phyloP scores from a whole-genome alignment of 73 alveolate species.

The Paramecium sonneborni region DNA sequence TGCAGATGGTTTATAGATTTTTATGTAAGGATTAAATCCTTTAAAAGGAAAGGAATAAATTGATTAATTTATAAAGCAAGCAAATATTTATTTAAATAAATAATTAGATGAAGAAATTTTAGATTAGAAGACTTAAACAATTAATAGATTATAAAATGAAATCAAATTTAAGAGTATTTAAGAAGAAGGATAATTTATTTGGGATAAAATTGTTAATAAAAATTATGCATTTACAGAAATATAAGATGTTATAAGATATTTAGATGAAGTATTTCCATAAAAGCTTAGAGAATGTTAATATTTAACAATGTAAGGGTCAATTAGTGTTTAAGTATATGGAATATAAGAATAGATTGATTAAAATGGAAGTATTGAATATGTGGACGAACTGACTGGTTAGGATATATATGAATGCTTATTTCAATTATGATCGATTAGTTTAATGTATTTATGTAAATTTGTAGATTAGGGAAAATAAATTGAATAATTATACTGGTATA shows the following conservation, averaged over 20 bases:
- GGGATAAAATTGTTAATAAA: conserved; percentile 36
- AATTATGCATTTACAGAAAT: conserved; percentile 24
- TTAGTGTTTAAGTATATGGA: neutral
- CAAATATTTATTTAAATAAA: neutral
- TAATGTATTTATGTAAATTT: neutral
- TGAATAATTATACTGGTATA: neutral
- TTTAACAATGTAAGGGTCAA: neutral
- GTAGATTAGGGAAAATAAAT: neutral
- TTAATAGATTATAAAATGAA: neutral
- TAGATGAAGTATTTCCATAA: conserved; percentile 30
- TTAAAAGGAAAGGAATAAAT: neutral
- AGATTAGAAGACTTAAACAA: neutral
- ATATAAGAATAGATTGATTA: neutral
- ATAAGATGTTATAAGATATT: neutral
- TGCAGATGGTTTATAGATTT: conserved; percentile 10
- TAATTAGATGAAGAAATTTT: neutral
- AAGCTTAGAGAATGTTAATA: neutral
- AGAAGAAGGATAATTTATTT: conserved; percentile 16
- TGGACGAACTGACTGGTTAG: neutral
- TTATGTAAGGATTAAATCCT: conserved; percentile 7
- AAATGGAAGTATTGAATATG: neutral
- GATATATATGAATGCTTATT: conserved; percentile 29
- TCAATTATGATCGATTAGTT: neutral
- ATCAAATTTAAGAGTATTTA: neutral
- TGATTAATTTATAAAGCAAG: neutral